A percentile compares a stretch with the other conserved stretches of the same genome.
These are phyloP conservation scores for Bassia scoparia DNA, from an alignment of 148 eudicot genomes.

Conservation along the genomic window DNA sequence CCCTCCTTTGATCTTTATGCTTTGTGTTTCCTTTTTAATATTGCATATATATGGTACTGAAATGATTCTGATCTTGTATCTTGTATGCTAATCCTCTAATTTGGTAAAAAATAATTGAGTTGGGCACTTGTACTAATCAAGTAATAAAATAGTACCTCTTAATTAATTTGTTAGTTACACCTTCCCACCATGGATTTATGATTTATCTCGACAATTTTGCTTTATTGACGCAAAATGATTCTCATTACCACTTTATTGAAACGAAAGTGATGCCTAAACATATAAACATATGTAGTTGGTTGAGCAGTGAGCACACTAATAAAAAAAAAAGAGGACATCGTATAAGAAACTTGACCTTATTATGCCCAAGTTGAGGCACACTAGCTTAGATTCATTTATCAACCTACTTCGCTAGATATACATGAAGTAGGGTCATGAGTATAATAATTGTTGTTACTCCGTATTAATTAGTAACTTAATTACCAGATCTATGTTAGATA, in stretches of 20 bases:
- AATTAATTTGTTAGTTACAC: conserved; percentile 2
- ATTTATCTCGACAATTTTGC: conserved; percentile 12
- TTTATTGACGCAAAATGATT: conserved; percentile 26
- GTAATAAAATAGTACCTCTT: neutral
- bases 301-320: neutral
- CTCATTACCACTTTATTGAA: conserved; percentile 5
- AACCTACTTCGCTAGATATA: neutral
- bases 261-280: conserved; percentile 10
- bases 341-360: conserved; percentile 32
- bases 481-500: no score
- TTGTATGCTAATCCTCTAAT: conserved; percentile 30
- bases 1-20: conserved; percentile 19
- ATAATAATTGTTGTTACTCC: no score
- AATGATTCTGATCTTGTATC: conserved; percentile 15
- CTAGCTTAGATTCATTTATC: neutral
- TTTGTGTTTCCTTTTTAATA: neutral
- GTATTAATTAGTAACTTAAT: no score
- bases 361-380: conserved; percentile 10
- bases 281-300: conserved; percentile 7
- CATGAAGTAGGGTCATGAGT: neutral
- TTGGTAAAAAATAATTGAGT: conserved; percentile 22
- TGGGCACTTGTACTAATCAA: conserved; percentile 21
- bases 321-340: conserved; percentile 6
- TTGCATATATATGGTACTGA: neutral
- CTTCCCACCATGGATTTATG: conserved; percentile 8